A percentile compares a stretch with the other conserved stretches of the same genome.
Evolutionary conservation across 148 eudicot species (phyloP).

Genomic region (Nyssa sinensis): DNA sequence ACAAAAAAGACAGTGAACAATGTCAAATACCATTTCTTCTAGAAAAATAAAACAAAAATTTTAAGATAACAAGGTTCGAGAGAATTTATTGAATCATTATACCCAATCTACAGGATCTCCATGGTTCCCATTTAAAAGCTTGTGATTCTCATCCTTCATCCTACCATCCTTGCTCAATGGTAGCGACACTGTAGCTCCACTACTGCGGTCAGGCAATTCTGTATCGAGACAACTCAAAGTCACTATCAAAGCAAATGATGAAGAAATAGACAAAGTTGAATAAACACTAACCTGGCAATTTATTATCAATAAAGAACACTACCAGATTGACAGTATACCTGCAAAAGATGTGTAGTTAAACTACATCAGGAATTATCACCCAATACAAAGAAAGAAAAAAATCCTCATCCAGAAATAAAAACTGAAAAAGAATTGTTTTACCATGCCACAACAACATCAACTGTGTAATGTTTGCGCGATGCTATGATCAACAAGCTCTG

Average conservation of each 20-base stretch:
- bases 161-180: conserved; percentile 71
- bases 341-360: conserved; percentile 14
- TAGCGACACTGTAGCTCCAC: conserved; percentile 43
- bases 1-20: conserved; percentile 8
- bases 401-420: not conserved
- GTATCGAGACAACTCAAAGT: conserved; percentile 14
- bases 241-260: not conserved
- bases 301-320: conserved; percentile 79
- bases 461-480: conserved; percentile 96
- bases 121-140: conserved; percentile 70
- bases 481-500: conserved; percentile 95
- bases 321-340: conserved; percentile 98
- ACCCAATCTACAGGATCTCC: conserved; percentile 79
- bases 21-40: not conserved
- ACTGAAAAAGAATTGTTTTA: conserved; percentile 14
- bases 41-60: not conserved
- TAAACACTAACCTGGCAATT: conserved; percentile 60
- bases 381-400: too few species aligned
- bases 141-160: conserved; percentile 78
- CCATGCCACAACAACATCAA: conserved; percentile 94
- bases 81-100: conserved; percentile 14
- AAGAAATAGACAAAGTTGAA: not conserved
- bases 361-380: conserved; percentile 9
- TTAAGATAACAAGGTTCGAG: not conserved
- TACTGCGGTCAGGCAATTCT: conserved; percentile 84